Evolutionary conservation across 169 alveolate species (phyloP), one percentile per base, ranked within the genome.

Genomic region (Eimeria falciformis): DNA sequence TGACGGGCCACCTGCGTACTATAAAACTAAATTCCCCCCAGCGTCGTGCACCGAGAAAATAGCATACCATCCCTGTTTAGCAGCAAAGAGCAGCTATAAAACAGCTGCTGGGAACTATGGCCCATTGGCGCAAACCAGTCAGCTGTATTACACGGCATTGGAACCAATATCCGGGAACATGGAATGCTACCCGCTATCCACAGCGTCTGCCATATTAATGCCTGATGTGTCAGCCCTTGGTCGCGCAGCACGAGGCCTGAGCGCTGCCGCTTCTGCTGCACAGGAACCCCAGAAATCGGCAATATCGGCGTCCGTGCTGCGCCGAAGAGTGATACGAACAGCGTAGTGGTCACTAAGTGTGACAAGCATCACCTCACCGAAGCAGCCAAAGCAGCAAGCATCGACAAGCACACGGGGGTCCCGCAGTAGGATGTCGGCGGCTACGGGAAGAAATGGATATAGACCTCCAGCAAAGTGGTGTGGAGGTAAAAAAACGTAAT

Each of bases 281-380:
- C 90, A 81, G 47, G 90, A 81, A 40, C 90, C 90, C 90, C 90
- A 81, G 23, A 81, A 81, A 47, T 81, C 90, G 9, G 90, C 90
- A 55, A 81, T 81, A 37, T 81, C 90, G 14, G 77, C 40, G 77
- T 81, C 90, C 23, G 90, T 81, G 90, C 93, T 95, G 43, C 95
- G 94, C 68, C 95, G 86, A 65, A 97, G 95, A 62, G 94, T 95
- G 78, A 97, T 95, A 68, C 95, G 95, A 40, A 97, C 93, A 47
- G 97, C 98, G 78, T 97, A 97, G 92, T 97, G 98, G 58, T 97
- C 98, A 21, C 98, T 96, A 58, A 97, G 94, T 4, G 98, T 97
- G 78, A 97, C 98, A 46, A 97, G 95, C 95, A 95, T 95, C 18
- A 96, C 96, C 90, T 95, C 95, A 69, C 96, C 96, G 25, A 92